phyloP scores from a whole-genome alignment of 106 monocot genomes.

The Dioscorea zingiberensis region DNA sequence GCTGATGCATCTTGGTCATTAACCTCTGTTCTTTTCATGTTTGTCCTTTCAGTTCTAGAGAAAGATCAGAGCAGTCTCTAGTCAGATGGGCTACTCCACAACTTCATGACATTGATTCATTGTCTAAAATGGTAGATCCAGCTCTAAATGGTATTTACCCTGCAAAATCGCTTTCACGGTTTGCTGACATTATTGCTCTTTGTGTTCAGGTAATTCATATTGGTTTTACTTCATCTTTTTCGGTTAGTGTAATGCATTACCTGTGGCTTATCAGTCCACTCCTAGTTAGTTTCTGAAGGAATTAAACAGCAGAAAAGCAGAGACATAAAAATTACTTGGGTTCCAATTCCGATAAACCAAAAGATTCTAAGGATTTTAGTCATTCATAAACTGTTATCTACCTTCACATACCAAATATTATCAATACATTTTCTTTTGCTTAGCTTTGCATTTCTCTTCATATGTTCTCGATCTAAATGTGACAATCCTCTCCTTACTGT shows the following conservation, averaged over 20 bases:
- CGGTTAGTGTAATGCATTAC: neutral
- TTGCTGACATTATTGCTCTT: constrained; percentile 86
- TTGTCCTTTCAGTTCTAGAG: constrained; percentile 47
- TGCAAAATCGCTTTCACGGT: constrained; percentile 87
- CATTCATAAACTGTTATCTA: too few species aligned
- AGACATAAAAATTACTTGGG: too few species aligned
- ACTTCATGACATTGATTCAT: constrained; percentile 86
- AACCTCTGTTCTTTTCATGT: too few species aligned
- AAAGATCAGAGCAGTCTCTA: constrained; percentile 72
- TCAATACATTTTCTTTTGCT: too few species aligned
- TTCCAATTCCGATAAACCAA: too few species aligned
- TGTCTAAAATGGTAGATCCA: constrained; percentile 91
- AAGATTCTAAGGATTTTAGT: too few species aligned
- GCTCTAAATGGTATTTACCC: constrained; percentile 83
- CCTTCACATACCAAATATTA: too few species aligned
- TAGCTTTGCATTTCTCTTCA: too few species aligned
- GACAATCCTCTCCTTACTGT: neutral
- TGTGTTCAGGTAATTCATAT: constrained; percentile 64
- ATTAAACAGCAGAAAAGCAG: too few species aligned
- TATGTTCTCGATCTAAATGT: neutral
- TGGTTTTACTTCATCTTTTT: neutral
- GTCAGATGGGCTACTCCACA: constrained; percentile 86
- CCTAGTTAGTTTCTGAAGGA: too few species aligned
- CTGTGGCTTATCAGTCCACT: neutral
- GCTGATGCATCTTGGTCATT: too few species aligned